Evolutionary conservation across 148 eudicot species (phyloP), one percentile per base, ranked within the genome.

Genomic region (Rhododendron williamsianum): DNA sequence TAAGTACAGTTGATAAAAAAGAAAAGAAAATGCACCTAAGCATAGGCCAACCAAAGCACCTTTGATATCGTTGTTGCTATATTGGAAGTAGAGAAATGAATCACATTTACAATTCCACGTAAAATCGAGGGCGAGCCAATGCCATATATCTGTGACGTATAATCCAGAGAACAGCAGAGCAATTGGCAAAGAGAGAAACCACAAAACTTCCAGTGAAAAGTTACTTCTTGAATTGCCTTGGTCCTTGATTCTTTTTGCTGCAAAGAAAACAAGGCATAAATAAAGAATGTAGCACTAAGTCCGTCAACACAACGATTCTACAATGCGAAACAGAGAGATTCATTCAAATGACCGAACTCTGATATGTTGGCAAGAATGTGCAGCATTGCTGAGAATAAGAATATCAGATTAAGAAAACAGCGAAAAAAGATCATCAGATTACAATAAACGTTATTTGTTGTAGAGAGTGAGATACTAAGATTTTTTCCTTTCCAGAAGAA

Each of bases 191-290:
- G 36, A 3, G 83, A 78, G 78, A 78, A 69, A 23, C 25, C 49
- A 49, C 10, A 46, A 25, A 72, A 80, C 51, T 72, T 71, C 11
- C 49, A 1, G 21, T 27, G 71, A 38, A 35, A 51, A 72, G 78
- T 76, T 78, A 90, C 56, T 76, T 78, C 88, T 85, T 90, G 78
- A 76, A 48, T 86, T 72, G 87, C 86, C 48, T 87, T 12, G 87
- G 30, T 8, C 85, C 86, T 71, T 87, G 81, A 79, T 85, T 85
- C 81, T 90, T 87, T 87, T 83, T 86, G 82, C 90, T 90, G 91
- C 86, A 87, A 46, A 76, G 33, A 80, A 79, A 46, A 84, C 81
- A 76, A 19, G 56, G 80, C 38, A n/a, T n/a, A n/a, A n/a, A 43
- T 81, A 52, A 76, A 38, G 41, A 84, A 8, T 15, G 74, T 2